These are phyloP conservation scores for Elasticomyces elasticus DNA, from an alignment of 495 filamentous ascomycete species.

Conservation along the genomic window DNA sequence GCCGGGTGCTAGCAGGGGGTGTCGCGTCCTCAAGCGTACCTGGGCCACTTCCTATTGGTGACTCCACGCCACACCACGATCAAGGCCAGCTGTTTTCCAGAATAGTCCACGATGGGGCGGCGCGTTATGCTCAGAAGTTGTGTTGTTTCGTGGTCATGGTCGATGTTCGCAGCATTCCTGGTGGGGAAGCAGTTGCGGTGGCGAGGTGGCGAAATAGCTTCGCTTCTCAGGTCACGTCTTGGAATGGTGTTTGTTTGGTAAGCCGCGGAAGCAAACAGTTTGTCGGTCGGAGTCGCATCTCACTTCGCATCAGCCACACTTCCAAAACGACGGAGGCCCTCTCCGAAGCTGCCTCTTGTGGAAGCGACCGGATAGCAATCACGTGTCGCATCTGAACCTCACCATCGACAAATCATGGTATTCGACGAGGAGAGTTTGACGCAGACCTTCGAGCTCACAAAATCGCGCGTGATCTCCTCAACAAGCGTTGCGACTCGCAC, in stretches of 20 bases:
- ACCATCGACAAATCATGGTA: not conserved
- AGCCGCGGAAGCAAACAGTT: not conserved
- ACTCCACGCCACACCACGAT: not conserved
- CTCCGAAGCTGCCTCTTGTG: no score
- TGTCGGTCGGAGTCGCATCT: not conserved
- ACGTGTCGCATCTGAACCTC: not conserved
- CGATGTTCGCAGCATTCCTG: no score
- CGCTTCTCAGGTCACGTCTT: no score
- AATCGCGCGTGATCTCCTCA: constrained; percentile 4
- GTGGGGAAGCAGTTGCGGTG: no score
- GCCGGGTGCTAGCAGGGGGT: not conserved
- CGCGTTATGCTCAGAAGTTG: not conserved
- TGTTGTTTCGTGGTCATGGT: not conserved
- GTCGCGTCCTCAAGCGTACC: not conserved
- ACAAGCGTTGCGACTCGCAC: constrained; percentile 7
- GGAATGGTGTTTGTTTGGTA: not conserved
- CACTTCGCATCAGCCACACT: not conserved
- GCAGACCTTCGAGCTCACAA: constrained; percentile 2
- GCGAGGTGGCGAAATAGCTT: no score
- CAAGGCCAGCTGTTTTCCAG: not conserved
- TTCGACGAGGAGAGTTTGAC: not conserved
- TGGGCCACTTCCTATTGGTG: constrained; percentile 4
- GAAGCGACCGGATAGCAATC: not conserved
- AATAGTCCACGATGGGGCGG: not conserved
- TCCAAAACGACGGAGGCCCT: no score